phyloP scores from a whole-genome alignment of 192 early-diverging fungal species.

The Linnemannia elongata region DNA sequence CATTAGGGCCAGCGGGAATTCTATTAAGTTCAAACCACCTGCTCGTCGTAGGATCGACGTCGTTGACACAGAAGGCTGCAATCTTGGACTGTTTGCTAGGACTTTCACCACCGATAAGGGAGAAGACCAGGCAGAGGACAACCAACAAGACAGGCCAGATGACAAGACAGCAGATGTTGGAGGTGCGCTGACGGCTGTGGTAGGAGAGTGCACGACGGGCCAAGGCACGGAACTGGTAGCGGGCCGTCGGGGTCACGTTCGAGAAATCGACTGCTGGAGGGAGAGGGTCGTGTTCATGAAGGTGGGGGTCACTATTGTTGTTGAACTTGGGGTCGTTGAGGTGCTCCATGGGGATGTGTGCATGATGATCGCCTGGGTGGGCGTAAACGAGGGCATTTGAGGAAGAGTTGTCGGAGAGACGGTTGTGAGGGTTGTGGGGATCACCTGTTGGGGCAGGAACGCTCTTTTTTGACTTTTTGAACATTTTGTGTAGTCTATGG shows the following conservation, averaged over 20 bases:
- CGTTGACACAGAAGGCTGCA: conserved; percentile 29
- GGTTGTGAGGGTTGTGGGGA: background rate
- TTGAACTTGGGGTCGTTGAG: background rate
- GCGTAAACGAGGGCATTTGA: conserved; percentile 20
- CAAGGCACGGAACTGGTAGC: conserved; percentile 40
- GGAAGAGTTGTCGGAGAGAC: conserved; percentile 22
- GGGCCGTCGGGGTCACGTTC: conserved; percentile 13
- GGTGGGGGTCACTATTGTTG: background rate
- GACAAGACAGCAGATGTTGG: conserved; percentile 28
- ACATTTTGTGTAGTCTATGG: background rate
- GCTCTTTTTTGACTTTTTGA: conserved; percentile 3
- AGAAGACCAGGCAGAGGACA: conserved; percentile 12
- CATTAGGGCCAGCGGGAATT: background rate
- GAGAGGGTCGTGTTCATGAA: conserved; percentile 23
- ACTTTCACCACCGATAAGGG: background rate
- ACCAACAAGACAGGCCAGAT: conserved; percentile 38
- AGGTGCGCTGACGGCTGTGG: conserved; percentile 35
- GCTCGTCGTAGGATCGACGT: conserved; percentile 10
- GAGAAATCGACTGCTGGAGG: conserved; percentile 43
- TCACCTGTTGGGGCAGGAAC: background rate
- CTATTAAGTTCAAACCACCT: background rate
- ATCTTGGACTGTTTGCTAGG: background rate
- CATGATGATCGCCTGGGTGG: background rate
- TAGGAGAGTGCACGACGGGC: conserved; percentile 41
- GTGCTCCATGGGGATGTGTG: conserved; percentile 42